Base-by-base conservation (phyloP, 2,329 filamentous ascomycete genomes). In the Aspergillus sp. region DNA sequence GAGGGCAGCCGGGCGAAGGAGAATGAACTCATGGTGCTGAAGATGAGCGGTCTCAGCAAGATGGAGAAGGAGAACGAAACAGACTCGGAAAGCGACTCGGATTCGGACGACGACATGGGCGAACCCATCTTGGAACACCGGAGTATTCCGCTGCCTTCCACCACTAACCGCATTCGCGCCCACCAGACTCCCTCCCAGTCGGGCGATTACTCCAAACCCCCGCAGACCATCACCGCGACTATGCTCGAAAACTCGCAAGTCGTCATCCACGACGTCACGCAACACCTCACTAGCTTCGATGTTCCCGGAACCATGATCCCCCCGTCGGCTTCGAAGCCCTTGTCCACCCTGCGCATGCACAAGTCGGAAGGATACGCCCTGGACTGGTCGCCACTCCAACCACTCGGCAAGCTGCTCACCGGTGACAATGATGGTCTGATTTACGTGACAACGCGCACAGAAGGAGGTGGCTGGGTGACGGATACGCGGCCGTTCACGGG, bases 111-210 rank as follows among this genome's bases (percentile, higher is more conserved):
- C 56, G 90, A 95, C 76, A 59, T 78, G 88, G 58, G 66, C 14
- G 93, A 99, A 62, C 92, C 94, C 2, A 94, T 99, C 59, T 85
- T 99, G 49, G 94, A 99, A 77, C 92, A 88, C 69, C 92, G 89
- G 75, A 84, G 85, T 45, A 95, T 99, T 62, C 90, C 92, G 24
- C 78, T 96, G 54, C 85, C 79, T 52, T 90, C 89, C 52, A 95
- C 90, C 55, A 96, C 93, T 30, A 99, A 99, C 79, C 89, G 94
- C 57, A 92, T 97, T 72, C 90, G 94, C 62, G 82, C 85, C 50
- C 88, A 94, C 74, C 92, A 96, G 72, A 83, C 86, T 16, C 86
- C 89, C 11, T 82, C 85, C 55, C 79, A 82, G 43, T 73, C 73
- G 3, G 67, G 69, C 42, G 88, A 89, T 63, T 81, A 86, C 14